A percentile compares a stretch with the other conserved stretches of the same genome.
Evolutionary conservation across 805 yeast genomes (phyloP).

Genomic region (Cyberlindnera xylosilytica): DNA sequence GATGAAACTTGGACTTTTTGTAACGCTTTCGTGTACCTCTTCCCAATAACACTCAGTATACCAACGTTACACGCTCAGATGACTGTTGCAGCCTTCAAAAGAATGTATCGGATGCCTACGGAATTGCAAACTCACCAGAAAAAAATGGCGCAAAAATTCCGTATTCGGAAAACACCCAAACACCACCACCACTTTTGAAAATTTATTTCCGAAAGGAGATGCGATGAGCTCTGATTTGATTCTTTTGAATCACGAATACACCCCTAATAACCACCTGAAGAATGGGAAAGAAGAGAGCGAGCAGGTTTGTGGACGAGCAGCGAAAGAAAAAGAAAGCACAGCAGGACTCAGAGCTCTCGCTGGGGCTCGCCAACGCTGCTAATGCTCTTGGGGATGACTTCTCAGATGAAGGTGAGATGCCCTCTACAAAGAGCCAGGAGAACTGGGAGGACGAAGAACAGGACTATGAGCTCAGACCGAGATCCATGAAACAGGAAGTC

Average conservation of each 20-base stretch:
- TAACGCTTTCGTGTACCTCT: too few species aligned
- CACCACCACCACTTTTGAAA: slow-evolving; percentile 9
- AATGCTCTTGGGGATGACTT: slow-evolving; percentile 13
- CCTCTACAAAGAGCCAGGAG: not conserved
- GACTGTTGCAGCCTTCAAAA: too few species aligned
- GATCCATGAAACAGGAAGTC: slow-evolving; percentile 46
- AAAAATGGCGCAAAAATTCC: slow-evolving; percentile 5
- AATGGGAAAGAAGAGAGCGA: slow-evolving; percentile 38
- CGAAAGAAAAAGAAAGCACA: slow-evolving; percentile 25
- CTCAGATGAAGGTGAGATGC: not conserved
- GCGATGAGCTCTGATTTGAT: not conserved
- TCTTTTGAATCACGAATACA: too few species aligned
- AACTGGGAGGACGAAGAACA: slow-evolving; percentile 72
- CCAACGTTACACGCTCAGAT: too few species aligned
- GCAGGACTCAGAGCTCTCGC: slow-evolving; percentile 22
- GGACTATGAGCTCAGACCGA: slow-evolving; percentile 73
- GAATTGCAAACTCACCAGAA: too few species aligned
- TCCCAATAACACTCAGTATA: too few species aligned
- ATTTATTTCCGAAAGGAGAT: slow-evolving; percentile 1
- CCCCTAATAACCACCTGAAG: not conserved
- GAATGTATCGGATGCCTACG: too few species aligned
- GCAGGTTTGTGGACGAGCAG: slow-evolving; percentile 33
- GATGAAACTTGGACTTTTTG: too few species aligned
- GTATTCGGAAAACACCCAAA: slow-evolving; percentile 1
- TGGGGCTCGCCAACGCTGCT: slow-evolving; percentile 24